Evolutionary conservation across 1,139 yeast species (phyloP).

Genomic region (Pichiaceae sp.): DNA sequence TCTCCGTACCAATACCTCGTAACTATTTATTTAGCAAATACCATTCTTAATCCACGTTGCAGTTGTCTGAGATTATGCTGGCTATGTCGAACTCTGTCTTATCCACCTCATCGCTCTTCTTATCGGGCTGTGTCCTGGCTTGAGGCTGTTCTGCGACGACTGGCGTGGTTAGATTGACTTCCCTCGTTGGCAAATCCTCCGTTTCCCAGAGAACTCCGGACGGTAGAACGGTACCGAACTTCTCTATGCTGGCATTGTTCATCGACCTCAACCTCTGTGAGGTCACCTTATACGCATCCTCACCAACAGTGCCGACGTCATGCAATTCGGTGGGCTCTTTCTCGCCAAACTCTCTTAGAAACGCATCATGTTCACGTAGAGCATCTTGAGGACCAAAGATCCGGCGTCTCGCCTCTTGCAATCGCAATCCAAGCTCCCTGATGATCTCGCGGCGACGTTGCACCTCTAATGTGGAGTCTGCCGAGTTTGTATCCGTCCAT

Average conservation of each 20-base stretch:
- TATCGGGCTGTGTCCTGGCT: no score
- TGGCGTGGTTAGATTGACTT: no score
- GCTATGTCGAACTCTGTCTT: background rate
- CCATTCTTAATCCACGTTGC: no score
- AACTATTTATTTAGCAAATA: background rate
- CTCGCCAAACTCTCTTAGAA: slow-evolving; percentile 1
- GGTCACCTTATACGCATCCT: slow-evolving; percentile 1
- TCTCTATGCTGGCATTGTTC: background rate
- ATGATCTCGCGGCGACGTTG: slow-evolving; percentile 2
- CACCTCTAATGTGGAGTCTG: background rate
- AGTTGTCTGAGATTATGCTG: background rate
- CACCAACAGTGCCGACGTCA: background rate
- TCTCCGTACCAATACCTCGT: background rate
- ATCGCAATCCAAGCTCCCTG: slow-evolving; percentile 1
- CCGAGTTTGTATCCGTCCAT: background rate
- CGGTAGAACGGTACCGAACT: slow-evolving; percentile 1
- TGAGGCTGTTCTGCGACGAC: no score
- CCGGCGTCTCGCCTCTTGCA: slow-evolving; percentile 2
- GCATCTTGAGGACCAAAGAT: background rate
- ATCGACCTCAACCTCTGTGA: background rate
- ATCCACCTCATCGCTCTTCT: background rate
- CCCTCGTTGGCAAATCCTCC: no score
- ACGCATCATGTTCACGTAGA: background rate
- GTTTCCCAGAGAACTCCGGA: slow-evolving; percentile 1
- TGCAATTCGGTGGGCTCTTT: background rate